These are phyloP conservation scores for Xerocomus spinulosus DNA, from an alignment of 768 basidiomycete species.

Conservation along the genomic window DNA sequence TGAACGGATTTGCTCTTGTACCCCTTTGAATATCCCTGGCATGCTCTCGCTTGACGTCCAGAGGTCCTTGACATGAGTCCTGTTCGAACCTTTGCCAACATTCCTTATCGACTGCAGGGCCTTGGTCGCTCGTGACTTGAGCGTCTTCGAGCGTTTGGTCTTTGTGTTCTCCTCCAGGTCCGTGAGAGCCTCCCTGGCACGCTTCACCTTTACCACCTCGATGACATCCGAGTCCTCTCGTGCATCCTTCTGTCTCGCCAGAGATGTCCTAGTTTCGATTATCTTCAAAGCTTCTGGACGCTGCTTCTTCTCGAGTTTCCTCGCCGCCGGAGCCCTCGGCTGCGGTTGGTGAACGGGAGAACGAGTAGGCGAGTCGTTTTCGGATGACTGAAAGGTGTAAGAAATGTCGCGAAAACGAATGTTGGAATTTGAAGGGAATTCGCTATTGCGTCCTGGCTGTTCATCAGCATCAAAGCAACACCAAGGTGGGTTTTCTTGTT, in stretches of 20 bases:
- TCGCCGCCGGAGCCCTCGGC: slow-evolving; percentile 6
- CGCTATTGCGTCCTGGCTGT: slow-evolving; percentile 17
- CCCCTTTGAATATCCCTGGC: slow-evolving; percentile 24
- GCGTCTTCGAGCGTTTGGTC: slow-evolving; percentile 36
- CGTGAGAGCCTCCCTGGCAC: slow-evolving; percentile 23
- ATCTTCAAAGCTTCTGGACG: slow-evolving; percentile 27
- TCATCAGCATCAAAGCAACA: slow-evolving; percentile 53
- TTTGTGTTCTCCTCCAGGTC: slow-evolving; percentile 25
- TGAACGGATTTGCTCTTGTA: slow-evolving; percentile 21
- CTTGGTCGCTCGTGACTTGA: slow-evolving; percentile 44
- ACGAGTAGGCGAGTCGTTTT: slow-evolving; percentile 1
- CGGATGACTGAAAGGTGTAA: slow-evolving; percentile 17
- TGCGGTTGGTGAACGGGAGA: slow-evolving; percentile 6
- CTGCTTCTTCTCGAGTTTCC: slow-evolving; percentile 30
- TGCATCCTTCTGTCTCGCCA: slow-evolving; percentile 26
- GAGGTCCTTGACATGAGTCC: slow-evolving; percentile 39
- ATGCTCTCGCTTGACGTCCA: slow-evolving; percentile 28
- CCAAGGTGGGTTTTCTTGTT: slow-evolving; percentile 43
- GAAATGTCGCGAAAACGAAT: slow-evolving; percentile 33
- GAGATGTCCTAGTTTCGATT: slow-evolving; percentile 18
- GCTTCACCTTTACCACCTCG: slow-evolving; percentile 57
- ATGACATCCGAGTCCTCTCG: slow-evolving; percentile 51
- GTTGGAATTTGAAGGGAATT: slow-evolving; percentile 23
- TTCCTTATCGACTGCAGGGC: slow-evolving; percentile 46
- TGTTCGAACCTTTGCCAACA: slow-evolving; percentile 32